phyloP scores from a whole-genome alignment of 129 eudicot species.

The Flaveria sonorensis region DNA sequence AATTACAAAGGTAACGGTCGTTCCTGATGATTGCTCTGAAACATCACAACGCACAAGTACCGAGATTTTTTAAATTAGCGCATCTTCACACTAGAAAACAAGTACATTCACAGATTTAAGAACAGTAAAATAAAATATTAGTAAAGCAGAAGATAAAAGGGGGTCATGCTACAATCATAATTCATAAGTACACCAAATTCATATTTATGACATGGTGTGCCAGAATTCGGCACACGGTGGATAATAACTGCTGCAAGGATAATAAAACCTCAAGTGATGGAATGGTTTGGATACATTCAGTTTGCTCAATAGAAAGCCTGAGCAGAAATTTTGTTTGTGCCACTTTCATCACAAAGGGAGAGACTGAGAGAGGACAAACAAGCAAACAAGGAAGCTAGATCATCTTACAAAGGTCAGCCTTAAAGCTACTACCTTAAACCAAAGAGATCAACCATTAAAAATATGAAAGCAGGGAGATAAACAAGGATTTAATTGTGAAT shows the following conservation, averaged over 20 bases:
- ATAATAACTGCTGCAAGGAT: not conserved
- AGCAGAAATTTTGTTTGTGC: too few species aligned
- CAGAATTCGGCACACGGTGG: conserved; percentile 5
- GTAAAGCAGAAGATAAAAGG: conserved; percentile 7
- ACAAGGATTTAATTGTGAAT: not conserved
- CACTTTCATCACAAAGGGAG: not conserved
- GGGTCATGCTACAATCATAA: conserved; percentile 20
- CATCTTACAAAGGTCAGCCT: conserved; percentile 4
- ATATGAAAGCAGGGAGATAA: not conserved
- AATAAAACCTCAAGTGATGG: not conserved
- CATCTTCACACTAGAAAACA: conserved; percentile 21
- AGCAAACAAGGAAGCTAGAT: not conserved
- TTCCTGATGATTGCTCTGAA: conserved; percentile 90
- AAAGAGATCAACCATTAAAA: conserved; percentile 11
- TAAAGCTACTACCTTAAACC: too few species aligned
- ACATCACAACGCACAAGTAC: conserved; percentile 31
- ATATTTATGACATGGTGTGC: not conserved
- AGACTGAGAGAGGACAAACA: not conserved
- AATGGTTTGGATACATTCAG: not conserved
- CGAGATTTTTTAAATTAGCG: not conserved
- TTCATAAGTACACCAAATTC: not conserved
- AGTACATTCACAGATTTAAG: conserved; percentile 11
- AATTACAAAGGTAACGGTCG: conserved; percentile 91
- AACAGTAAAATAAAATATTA: conserved; percentile 1
- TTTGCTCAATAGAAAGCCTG: not conserved